phyloP scores from a whole-genome alignment of 1,284 basidiomycete genomes.

The Cutaneotrichosporon cutaneum region DNA sequence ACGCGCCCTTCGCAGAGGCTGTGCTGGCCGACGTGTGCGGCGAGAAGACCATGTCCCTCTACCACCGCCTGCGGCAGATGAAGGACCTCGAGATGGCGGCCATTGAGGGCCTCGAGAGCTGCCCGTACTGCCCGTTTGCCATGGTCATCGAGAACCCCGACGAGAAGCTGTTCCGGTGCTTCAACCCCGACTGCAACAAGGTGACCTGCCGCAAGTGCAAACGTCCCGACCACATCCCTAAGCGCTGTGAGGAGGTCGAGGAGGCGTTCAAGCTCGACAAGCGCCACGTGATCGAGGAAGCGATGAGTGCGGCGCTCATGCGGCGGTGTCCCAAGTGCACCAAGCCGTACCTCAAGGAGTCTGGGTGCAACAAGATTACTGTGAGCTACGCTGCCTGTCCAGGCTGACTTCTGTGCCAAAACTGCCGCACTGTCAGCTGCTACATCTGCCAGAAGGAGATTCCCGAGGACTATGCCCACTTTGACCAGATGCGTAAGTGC shows the following conservation, averaged over 20 bases:
- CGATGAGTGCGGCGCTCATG: conserved; percentile 82
- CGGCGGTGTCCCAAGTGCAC: conserved; percentile 66
- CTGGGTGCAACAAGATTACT: conserved; percentile 62
- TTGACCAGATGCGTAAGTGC: conserved; percentile 55
- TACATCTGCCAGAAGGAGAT: conserved; percentile 73
- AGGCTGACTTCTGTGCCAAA: conserved; percentile 56
- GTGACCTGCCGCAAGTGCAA: conserved; percentile 76
- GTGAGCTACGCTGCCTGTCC: conserved; percentile 47
- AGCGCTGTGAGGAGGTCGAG: conserved; percentile 72
- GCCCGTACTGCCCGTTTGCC: conserved; percentile 78
- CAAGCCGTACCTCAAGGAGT: conserved; percentile 49
- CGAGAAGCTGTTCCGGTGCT: conserved; percentile 76
- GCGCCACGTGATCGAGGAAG: conserved; percentile 77
- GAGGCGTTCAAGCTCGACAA: conserved; percentile 69
- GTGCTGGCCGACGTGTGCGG: conserved; percentile 61
- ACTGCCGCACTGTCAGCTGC: conserved; percentile 69
- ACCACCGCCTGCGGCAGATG: conserved; percentile 68
- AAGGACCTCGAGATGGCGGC: conserved; percentile 73
- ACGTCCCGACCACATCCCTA: conserved; percentile 77
- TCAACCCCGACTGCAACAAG: conserved; percentile 67
- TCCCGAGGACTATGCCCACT: conserved; percentile 65
- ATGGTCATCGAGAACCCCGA: conserved; percentile 72
- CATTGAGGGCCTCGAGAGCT: conserved; percentile 65
- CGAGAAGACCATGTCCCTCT: conserved; percentile 64
- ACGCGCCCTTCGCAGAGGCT: conserved; percentile 63